Evolutionary conservation across 805 yeast species (phyloP), one percentile per base, ranked within the genome.

Genomic region (Myxozyma monticola): DNA sequence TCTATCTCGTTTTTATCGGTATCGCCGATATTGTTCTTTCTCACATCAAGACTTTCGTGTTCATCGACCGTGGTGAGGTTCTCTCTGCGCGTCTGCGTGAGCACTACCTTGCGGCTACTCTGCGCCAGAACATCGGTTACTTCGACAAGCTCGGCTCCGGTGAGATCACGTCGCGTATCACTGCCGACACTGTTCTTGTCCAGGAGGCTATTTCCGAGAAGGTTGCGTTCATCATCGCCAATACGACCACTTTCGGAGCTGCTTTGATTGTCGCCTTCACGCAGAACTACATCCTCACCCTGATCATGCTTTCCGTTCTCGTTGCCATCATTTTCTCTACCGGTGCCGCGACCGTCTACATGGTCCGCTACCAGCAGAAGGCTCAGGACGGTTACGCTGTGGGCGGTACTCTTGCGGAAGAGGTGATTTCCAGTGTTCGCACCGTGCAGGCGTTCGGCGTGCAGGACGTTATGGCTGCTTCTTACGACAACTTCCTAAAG

Each of bases 181-280:
- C 74, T 36, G 65, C 68, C 25, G 75, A 71, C 42, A 70, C 75
- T 17, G 61, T 68, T 25, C 56, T 65, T 36, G 67, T 71, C 39
- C 76, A 72, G 49, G 75, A 70, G 37, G 76, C 75, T 22, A 70
- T 71, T 44, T 66, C 72, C 28, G 74, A 71, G 56, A 71, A 71
- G 52, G 62, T 67, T 9, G 76, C 75, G 10, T 62, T 66, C 41
- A 68, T 71, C 30, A 54, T 68, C 22, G 64, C 67, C 37, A 73
- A 72, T 33, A 25, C 71, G 7, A 63, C 75, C n/a, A 66, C 73
- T 1, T 71, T 72, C 55, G 60, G 68, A 20, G 59, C 71, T 17
- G 71, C 74, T 10, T 51, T 72, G 18, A 64, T 67, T 6, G 67
- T 72, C 43, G 67, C 70, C 1, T 68, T 71, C 45, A 56, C 67